Evolutionary conservation across 306 rosid species (phyloP), one percentile per base, ranked within the genome.

Genomic region (Quercus berberidifolia): DNA sequence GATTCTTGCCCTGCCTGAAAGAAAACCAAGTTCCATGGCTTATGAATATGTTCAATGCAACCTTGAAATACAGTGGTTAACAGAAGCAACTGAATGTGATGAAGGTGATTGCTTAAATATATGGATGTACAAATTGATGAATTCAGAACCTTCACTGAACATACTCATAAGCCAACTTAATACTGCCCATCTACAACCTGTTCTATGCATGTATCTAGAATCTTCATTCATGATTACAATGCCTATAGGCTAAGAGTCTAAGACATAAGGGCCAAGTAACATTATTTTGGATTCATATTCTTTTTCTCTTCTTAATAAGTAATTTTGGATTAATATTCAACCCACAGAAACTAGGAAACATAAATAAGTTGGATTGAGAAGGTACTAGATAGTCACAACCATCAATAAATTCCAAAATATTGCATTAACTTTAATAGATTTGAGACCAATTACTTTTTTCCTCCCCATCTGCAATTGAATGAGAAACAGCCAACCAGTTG

Each of bases 1-100:
- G 98, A 92, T 80, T 94, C 98, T 90, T 94, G 98, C 80, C 98
- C 98, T 64, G 98, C 98, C 98, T 94, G 89, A 79, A 87, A 68
- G 49, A 79, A 65, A 84, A 79, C 69, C 54, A 1, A 4, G 67
- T 51, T 73, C 78, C 52, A 19, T 68, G 52, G 51, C 25, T 68
- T 68, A 68, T 3, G 51, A 33, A 21, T 9, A 35, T 5, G n/a
- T 33, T n/a, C 52, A 68, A 14, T 35, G 41, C 13, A 21, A 23
- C 52, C 20, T 14, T 19, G n/a, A 35, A 68, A 23, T n/a, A 33
- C 20, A n/a, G 7, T 10, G 14, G 4, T 33, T 18, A 15, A 31
- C 41, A 19, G 5, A 38, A 68, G 11, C 4, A 35, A n/a, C 11
- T 68, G 38, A 19, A 35, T 4, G 41, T 35, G 38, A 19, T 19